Evolutionary conservation across 352 stramenopile genomes (phyloP).

Genomic region (Phytophthora ohioensis): DNA sequence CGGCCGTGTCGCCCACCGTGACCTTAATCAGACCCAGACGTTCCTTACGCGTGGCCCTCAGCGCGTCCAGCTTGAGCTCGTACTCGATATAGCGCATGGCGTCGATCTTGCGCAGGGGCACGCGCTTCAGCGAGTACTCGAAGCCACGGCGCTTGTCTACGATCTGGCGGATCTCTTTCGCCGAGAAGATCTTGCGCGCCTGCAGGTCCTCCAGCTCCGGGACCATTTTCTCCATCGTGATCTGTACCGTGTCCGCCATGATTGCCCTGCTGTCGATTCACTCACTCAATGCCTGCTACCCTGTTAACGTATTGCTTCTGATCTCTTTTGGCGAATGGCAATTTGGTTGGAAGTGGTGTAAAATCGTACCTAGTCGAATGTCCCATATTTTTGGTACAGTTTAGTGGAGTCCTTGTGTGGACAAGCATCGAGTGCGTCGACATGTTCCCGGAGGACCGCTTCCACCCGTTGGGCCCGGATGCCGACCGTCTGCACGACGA

Average conservation of each 20-base stretch:
- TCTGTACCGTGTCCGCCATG: slow-evolving; percentile 95
- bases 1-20: slow-evolving; percentile 77
- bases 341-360: slow-evolving; percentile 38
- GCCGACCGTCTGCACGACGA: slow-evolving; percentile 77
- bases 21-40: slow-evolving; percentile 73
- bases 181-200: slow-evolving; percentile 84
- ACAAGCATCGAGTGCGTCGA: slow-evolving; percentile 14
- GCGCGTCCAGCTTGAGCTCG: slow-evolving; percentile 92
- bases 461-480: slow-evolving; percentile 79
- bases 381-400: slow-evolving; percentile 1
- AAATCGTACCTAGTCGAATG: slow-evolving; percentile 34
- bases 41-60: slow-evolving; percentile 87
- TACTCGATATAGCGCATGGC: slow-evolving; percentile 95
- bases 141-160: slow-evolving; percentile 91
- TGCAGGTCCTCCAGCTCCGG: slow-evolving; percentile 94
- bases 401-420: not conserved
- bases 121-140: slow-evolving; percentile 92
- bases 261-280: slow-evolving; percentile 1
- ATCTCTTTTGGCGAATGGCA: slow-evolving; percentile 9
- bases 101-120: slow-evolving; percentile 92
- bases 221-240: slow-evolving; percentile 95
- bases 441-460: slow-evolving; percentile 87
- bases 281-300: slow-evolving; percentile 7
- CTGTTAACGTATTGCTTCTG: slow-evolving; percentile 6
- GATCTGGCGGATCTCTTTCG: slow-evolving; percentile 92